Conservation (phyloP, 106 monocot species). For the Platanthera zijinensis region DNA sequence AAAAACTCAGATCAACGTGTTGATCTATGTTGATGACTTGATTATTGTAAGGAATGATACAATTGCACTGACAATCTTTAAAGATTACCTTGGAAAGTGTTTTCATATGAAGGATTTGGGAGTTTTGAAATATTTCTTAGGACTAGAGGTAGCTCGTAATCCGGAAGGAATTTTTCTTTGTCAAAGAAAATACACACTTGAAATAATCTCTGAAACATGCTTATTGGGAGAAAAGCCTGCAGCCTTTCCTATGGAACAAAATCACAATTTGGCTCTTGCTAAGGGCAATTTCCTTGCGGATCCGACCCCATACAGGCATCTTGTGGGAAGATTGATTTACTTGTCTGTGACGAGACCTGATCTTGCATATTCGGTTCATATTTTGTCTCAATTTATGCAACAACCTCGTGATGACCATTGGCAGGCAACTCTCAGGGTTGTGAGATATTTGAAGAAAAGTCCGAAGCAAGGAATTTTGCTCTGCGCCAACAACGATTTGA, state of each 20-base stretch:
- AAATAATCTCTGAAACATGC: constrained; percentile 1
- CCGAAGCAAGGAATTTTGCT: constrained; percentile 5
- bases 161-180: not conserved
- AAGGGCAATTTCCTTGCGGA: constrained; percentile 1
- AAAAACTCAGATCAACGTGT: too few species aligned
- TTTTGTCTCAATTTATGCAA: constrained; percentile 6
- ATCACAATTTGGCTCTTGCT: not conserved
- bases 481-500: not conserved
- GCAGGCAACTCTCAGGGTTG: not conserved
- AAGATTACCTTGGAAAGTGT: too few species aligned
- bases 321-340: not conserved
- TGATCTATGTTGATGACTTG: too few species aligned
- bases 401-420: constrained; percentile 3
- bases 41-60: too few species aligned
- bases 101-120: too few species aligned
- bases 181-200: constrained; percentile 5
- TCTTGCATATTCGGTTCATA: constrained; percentile 6
- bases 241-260: constrained; percentile 1
- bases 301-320: not conserved
- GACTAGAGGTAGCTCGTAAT: too few species aligned
- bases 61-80: too few species aligned
- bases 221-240: constrained; percentile 4
- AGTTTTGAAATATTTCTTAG: too few species aligned
- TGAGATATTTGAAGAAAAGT: constrained; percentile 1
- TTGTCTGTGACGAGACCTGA: constrained; percentile 3